phyloP scores from a whole-genome alignment of 805 yeast species.

The Zygosaccharomyces rouxii region DNA sequence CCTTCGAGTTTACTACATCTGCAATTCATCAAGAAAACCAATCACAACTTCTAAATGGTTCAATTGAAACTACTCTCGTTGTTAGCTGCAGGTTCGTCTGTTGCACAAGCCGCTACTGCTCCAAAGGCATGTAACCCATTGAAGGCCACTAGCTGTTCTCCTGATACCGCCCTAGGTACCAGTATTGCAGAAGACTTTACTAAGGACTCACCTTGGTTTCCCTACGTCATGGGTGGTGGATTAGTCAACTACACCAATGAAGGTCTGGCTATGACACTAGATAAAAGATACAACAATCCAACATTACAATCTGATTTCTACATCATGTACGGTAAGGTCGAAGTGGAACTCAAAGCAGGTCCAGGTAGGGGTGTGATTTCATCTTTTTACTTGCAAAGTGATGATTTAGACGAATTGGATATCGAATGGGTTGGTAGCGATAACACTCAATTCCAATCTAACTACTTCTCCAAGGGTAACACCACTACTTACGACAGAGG shows the following conservation, averaged over 20 bases:
- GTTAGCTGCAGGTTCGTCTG: slow-evolving; percentile 3
- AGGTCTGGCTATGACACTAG: slow-evolving; percentile 62
- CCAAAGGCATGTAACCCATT: slow-evolving; percentile 44
- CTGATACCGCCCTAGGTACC: slow-evolving; percentile 61
- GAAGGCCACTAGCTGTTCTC: slow-evolving; percentile 36
- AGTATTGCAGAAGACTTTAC: slow-evolving; percentile 51
- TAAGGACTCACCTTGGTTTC: slow-evolving; percentile 42
- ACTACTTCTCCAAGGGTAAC: slow-evolving; percentile 77
- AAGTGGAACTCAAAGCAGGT: slow-evolving; percentile 67
- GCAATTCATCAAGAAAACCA: neutral
- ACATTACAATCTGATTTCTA: slow-evolving; percentile 71
- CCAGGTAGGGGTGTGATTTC: slow-evolving; percentile 77
- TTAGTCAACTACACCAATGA: slow-evolving; percentile 43
- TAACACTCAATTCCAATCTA: slow-evolving; percentile 65
- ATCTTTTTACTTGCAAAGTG: slow-evolving; percentile 73
- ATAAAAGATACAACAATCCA: slow-evolving; percentile 70
- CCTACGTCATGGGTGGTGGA: slow-evolving; percentile 40
- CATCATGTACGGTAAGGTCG: slow-evolving; percentile 85
- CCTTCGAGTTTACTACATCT: too few species aligned
- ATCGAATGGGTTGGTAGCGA: slow-evolving; percentile 86
- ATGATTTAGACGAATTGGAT: slow-evolving; percentile 87
- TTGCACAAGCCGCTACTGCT: slow-evolving; percentile 10
- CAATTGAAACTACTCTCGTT: slow-evolving; percentile 1
- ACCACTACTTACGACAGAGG: slow-evolving; percentile 79
- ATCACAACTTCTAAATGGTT: slow-evolving; percentile 4